Conservation (phyloP, 257 asterid genomes). For the Nicotiana attenuata region DNA sequence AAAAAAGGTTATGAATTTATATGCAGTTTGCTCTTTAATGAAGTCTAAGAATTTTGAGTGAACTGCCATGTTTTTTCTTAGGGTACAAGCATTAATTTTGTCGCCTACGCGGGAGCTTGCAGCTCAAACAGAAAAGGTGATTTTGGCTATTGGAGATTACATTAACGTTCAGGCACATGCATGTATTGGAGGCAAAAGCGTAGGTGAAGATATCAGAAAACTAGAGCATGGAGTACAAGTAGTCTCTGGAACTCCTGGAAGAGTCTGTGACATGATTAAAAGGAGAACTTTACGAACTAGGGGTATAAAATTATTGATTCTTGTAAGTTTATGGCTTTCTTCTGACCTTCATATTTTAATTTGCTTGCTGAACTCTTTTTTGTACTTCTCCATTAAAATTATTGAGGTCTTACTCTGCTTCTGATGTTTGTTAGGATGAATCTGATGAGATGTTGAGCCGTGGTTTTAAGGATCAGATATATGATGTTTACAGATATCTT, state of each 20-base stretch:
- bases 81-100: slow-evolving; percentile 92
- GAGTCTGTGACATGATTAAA: slow-evolving; percentile 97
- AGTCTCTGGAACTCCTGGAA: slow-evolving; percentile 92
- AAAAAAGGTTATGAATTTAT: neutral
- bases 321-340: slow-evolving; percentile 43
- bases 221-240: slow-evolving; percentile 95
- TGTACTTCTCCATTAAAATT: neutral
- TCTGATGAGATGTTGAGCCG: slow-evolving; percentile 99
- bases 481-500: slow-evolving; percentile 96
- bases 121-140: slow-evolving; percentile 86
- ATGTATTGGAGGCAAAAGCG: slow-evolving; percentile 95
- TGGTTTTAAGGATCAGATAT: slow-evolving; percentile 97
- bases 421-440: slow-evolving; percentile 56
- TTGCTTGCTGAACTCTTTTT: neutral
- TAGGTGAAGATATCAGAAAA: slow-evolving; percentile 90
- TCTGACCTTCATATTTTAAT: neutral
- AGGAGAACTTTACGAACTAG: slow-evolving; percentile 89
- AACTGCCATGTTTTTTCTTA: slow-evolving; percentile 12
- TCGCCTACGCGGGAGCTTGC: slow-evolving; percentile 99
- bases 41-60: neutral
- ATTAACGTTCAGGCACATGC: slow-evolving; percentile 92
- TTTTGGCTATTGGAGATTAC: slow-evolving; percentile 80
- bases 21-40: neutral
- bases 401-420: neutral
- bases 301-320: slow-evolving; percentile 67